Conservation (phyloP, 116 monocot genomes). For the Zostera marina region DNA sequence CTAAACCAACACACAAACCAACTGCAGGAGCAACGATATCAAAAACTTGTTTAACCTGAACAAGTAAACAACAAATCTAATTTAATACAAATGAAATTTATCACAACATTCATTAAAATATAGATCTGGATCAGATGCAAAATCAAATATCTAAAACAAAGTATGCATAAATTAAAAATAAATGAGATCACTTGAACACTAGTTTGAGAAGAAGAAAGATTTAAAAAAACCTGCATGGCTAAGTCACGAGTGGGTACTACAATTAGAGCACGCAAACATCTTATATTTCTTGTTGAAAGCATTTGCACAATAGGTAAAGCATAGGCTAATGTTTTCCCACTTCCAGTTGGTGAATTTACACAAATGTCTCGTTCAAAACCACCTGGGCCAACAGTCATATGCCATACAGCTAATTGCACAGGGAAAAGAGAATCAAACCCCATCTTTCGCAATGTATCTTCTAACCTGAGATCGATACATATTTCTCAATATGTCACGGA, state of each 20-base stretch:
- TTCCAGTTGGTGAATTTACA: conserved; percentile 95
- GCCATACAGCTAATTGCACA: conserved; percentile 89
- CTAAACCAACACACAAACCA: conserved; percentile 68
- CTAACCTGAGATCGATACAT: conserved; percentile 28
- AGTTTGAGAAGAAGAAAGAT: conserved; percentile 1
- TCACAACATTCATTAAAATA: not conserved
- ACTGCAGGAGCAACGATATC: conserved; percentile 69
- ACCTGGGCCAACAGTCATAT: conserved; percentile 80
- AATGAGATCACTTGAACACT: not conserved
- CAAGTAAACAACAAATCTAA: conserved; percentile 2
- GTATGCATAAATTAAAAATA: not conserved
- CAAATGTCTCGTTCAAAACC: conserved; percentile 86
- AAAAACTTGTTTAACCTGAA: conserved; percentile 84
- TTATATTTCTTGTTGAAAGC: conserved; percentile 50
- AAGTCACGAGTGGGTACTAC: conserved; percentile 89
- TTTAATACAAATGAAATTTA: not conserved
- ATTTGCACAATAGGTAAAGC: conserved; percentile 87
- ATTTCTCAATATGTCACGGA: not conserved
- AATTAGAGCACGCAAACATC: conserved; percentile 66
- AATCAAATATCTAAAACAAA: no score
- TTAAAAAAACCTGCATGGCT: conserved; percentile 46
- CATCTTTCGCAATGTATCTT: conserved; percentile 44
- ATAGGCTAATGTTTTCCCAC: conserved; percentile 93
- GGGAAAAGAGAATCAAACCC: conserved; percentile 62
- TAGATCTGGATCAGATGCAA: not conserved